Percentiles rank a stretch among this genome's conserved stretches.
Conservation (phyloP, 2,329 filamentous ascomycete genomes). For the Claviceps capensis region DNA sequence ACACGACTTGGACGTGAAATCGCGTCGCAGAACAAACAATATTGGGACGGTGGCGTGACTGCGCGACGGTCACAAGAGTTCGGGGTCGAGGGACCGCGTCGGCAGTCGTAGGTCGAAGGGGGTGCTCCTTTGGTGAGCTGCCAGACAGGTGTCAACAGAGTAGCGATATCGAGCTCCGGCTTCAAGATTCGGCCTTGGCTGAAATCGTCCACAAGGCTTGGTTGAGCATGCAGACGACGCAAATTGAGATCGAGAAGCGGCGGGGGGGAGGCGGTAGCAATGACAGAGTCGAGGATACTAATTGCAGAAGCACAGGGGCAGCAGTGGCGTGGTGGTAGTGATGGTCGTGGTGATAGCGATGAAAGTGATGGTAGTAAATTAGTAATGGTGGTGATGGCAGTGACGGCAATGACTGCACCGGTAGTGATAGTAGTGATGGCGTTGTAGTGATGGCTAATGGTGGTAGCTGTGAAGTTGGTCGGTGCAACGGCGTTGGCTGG, state of each 20-base stretch:
- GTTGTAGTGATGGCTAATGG: neutral
- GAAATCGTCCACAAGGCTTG: neutral
- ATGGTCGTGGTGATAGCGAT: neutral
- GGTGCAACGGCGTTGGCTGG: constrained; percentile 4
- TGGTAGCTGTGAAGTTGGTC: neutral
- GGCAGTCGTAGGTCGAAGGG: constrained; percentile 2
- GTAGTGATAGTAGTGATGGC: neutral
- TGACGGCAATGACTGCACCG: neutral
- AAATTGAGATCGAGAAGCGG: neutral
- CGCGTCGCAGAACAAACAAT: constrained; percentile 10
- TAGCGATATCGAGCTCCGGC: neutral
- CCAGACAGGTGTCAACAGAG: neutral
- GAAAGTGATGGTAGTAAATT: neutral
- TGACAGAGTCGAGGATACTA: neutral
- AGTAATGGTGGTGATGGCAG: neutral
- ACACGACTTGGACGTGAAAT: constrained; percentile 8
- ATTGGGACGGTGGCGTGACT: constrained; percentile 15
- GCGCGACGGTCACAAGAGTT: constrained; percentile 9
- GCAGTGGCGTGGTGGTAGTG: neutral
- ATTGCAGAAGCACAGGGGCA: constrained; percentile 1
- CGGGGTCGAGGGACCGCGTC: constrained; percentile 4
- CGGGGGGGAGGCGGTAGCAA: neutral
- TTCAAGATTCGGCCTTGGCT: neutral
- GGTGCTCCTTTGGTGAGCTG: neutral
- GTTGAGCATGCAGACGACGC: neutral